Evolutionary conservation across 2,329 filamentous ascomycete genomes (phyloP).

Genomic region (Ophiostoma pallidulum): DNA sequence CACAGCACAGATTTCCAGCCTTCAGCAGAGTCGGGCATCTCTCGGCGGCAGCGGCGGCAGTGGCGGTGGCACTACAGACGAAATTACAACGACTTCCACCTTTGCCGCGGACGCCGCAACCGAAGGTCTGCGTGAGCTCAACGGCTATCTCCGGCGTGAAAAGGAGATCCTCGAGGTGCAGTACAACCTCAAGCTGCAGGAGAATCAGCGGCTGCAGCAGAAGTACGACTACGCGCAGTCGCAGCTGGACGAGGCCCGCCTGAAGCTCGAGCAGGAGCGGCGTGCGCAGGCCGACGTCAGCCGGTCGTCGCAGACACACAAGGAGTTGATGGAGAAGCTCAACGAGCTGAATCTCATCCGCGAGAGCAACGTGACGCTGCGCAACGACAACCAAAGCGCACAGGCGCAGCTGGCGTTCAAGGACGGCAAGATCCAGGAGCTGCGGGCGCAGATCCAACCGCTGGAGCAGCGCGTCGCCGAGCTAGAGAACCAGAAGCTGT

Average conservation of each 20-base stretch:
- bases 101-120: constrained; percentile 50
- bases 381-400: constrained; percentile 73
- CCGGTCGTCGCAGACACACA: constrained; percentile 67
- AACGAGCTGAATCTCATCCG: constrained; percentile 94
- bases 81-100: constrained; percentile 44
- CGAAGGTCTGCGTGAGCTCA: constrained; percentile 79
- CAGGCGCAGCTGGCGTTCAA: constrained; percentile 69
- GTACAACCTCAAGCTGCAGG: constrained; percentile 78
- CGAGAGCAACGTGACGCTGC: constrained; percentile 85
- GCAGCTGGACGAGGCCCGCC: constrained; percentile 78
- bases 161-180: constrained; percentile 99
- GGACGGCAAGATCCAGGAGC: constrained; percentile 61
- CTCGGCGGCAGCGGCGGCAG: constrained; percentile 25
- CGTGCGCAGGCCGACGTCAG: constrained; percentile 64
- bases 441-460: constrained; percentile 69
- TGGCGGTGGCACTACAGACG: no score
- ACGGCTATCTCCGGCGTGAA: constrained; percentile 82
- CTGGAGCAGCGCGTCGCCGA: constrained; percentile 72
- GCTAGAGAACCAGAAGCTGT: constrained; percentile 69
- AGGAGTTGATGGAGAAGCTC: constrained; percentile 86
- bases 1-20: constrained; percentile 63
- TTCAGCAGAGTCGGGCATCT: constrained; percentile 65
- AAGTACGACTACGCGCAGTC: constrained; percentile 79
- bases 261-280: constrained; percentile 87
- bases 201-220: constrained; percentile 79